Conservation (phyloP, 495 filamentous ascomycete genomes). For the Astrothelium macrocarpum region DNA sequence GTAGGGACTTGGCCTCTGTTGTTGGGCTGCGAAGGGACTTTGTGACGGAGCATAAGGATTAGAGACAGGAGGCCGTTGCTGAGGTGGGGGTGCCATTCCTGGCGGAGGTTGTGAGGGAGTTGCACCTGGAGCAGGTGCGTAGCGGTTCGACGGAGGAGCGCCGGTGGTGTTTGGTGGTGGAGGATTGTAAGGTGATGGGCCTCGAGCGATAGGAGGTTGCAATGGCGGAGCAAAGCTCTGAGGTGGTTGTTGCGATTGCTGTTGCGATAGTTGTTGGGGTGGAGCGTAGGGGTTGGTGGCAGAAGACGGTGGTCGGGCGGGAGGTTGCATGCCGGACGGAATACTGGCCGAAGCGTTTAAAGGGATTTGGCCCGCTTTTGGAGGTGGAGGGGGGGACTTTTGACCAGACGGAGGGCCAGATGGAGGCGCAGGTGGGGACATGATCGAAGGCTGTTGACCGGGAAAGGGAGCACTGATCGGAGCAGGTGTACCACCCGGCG, state of each 20-base stretch:
- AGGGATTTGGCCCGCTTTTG: constrained; percentile 43
- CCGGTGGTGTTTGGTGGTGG: constrained; percentile 50
- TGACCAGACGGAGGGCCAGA: constrained; percentile 36
- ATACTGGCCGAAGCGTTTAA: constrained; percentile 40
- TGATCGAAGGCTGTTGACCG: constrained; percentile 38
- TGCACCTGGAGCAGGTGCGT: constrained; percentile 63
- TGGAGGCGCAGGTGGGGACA: constrained; percentile 33
- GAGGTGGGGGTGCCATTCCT: constrained; percentile 18
- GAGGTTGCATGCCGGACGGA: constrained; percentile 38
- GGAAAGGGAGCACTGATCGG: constrained; percentile 59
- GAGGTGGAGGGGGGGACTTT: constrained; percentile 45
- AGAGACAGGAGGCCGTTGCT: constrained; percentile 29
- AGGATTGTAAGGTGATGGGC: constrained; percentile 80
- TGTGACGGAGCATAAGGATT: constrained; percentile 26
- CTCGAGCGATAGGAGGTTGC: constrained; percentile 51
- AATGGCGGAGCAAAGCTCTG: constrained; percentile 38
- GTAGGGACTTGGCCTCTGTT: constrained; percentile 39
- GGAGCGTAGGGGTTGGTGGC: constrained; percentile 68
- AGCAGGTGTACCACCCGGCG: constrained; percentile 50
- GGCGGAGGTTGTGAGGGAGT: constrained; percentile 23
- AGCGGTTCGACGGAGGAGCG: constrained; percentile 66
- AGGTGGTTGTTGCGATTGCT: constrained; percentile 34
- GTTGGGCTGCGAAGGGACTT: constrained; percentile 20
- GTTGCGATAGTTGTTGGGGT: constrained; percentile 39
- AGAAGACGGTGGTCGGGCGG: constrained; percentile 47